phyloP scores from a whole-genome alignment of 345 rosid species.

The Camelina neglecta region DNA sequence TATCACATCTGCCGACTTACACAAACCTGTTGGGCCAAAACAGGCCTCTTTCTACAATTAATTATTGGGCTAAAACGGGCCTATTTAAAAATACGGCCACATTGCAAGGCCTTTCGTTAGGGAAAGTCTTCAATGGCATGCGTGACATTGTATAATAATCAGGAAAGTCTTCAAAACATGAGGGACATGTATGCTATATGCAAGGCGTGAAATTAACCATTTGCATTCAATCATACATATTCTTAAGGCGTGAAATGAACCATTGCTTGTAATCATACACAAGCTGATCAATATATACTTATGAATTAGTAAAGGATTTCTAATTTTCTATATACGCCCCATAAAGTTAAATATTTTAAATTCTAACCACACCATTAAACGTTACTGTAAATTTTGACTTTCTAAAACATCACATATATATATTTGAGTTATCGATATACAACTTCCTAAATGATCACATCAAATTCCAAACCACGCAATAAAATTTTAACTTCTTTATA shows the following conservation, averaged over 20 bases:
- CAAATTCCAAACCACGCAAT: not conserved
- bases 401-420: not conserved
- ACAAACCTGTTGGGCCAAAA: too few species aligned
- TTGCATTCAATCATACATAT: not conserved
- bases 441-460: not conserved
- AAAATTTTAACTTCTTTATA: not conserved
- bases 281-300: not conserved
- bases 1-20: too few species aligned
- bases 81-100: not conserved
- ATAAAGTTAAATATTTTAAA: not conserved
- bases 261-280: too few species aligned
- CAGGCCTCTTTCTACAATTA: not conserved
- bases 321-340: not conserved
- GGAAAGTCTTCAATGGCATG: not conserved
- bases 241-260: too few species aligned
- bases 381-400: not conserved
- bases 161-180: too few species aligned
- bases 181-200: not conserved
- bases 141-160: not conserved
- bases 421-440: too few species aligned
- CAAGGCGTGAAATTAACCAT: constrained; percentile 17
- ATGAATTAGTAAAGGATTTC: not conserved
- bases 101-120: not conserved
- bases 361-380: not conserved
- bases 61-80: not conserved